Conservation (phyloP, 2,329 filamentous ascomycete species). For the Colletotrichum lini region DNA sequence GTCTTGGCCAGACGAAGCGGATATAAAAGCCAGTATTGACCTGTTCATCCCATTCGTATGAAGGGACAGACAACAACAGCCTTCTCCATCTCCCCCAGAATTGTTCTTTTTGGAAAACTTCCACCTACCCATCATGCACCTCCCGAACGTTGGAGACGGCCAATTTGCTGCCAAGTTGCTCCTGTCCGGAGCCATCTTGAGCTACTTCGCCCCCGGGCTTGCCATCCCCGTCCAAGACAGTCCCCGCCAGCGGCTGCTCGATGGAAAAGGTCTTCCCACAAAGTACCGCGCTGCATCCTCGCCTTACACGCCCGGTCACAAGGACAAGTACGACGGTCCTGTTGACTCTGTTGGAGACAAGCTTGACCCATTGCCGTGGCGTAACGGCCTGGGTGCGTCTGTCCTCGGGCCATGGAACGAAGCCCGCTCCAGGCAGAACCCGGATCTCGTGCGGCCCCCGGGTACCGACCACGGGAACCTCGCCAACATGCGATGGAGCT, state of each 20-base stretch:
- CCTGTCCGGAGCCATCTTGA: constrained; percentile 22
- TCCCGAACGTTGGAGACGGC: constrained; percentile 2
- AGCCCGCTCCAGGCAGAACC: constrained; percentile 78
- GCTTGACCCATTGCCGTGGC: constrained; percentile 75
- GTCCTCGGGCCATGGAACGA: constrained; percentile 80
- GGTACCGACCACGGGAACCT: constrained; percentile 81
- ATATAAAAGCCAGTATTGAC: constrained; percentile 24
- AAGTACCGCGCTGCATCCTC: constrained; percentile 55
- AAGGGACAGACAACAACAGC: not conserved
- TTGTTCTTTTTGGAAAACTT: not conserved
- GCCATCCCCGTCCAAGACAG: constrained; percentile 58
- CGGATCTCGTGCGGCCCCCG: constrained; percentile 79
- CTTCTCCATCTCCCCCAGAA: not conserved
- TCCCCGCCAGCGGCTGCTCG: constrained; percentile 68
- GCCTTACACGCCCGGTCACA: constrained; percentile 73
- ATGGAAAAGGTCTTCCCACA: constrained; percentile 61
- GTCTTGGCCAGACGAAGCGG: constrained; percentile 1
- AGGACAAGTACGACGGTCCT: constrained; percentile 74
- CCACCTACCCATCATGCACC: constrained; percentile 17
- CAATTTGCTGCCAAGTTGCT: constrained; percentile 10
- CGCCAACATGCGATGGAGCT: constrained; percentile 81
- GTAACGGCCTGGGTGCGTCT: constrained; percentile 75
- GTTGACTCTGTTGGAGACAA: constrained; percentile 72
- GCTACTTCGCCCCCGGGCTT: constrained; percentile 17
- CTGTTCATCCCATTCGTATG: no score